Conservation (phyloP, 1,284 basidiomycete species). For the Albatrellus sp. region DNA sequence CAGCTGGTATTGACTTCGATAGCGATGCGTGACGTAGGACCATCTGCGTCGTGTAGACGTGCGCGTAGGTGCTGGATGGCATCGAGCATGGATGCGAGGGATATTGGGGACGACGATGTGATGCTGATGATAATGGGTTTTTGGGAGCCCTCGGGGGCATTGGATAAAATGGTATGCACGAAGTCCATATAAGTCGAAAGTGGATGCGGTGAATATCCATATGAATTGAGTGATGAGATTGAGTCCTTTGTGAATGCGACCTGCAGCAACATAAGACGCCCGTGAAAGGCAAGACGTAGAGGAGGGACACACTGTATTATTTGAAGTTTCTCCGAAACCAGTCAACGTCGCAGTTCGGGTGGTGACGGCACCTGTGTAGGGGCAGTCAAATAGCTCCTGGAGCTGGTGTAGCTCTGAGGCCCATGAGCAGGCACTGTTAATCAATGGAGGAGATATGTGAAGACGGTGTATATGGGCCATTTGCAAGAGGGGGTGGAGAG, state of each 20-base stretch:
- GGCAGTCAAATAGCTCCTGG: slow-evolving; percentile 45
- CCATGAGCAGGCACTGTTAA: slow-evolving; percentile 73
- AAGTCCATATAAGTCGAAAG: slow-evolving; percentile 50
- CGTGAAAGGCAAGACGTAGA: background rate
- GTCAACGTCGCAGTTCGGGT: slow-evolving; percentile 60
- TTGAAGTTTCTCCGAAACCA: slow-evolving; percentile 52
- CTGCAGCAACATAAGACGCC: slow-evolving; percentile 20
- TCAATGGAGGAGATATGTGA: slow-evolving; percentile 40
- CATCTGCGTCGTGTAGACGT: slow-evolving; percentile 21
- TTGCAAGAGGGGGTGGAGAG: slow-evolving; percentile 1
- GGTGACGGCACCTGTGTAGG: slow-evolving; percentile 62
- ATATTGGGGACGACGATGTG: slow-evolving; percentile 40
- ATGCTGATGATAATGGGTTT: slow-evolving; percentile 74
- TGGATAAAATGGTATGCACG: slow-evolving; percentile 39
- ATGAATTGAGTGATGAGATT: slow-evolving; percentile 59
- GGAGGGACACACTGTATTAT: slow-evolving; percentile 37
- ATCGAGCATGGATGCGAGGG: slow-evolving; percentile 41
- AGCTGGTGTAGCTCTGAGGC: slow-evolving; percentile 56
- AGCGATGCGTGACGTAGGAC: slow-evolving; percentile 31
- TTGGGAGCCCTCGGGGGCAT: slow-evolving; percentile 13
- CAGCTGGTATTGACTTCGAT: slow-evolving; percentile 74
- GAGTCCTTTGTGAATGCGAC: slow-evolving; percentile 41
- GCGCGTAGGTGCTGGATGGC: slow-evolving; percentile 45
- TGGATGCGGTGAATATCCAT: slow-evolving; percentile 70
- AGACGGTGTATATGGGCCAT: slow-evolving; percentile 44